phyloP scores from a whole-genome alignment of 495 filamentous ascomycete species.

The Annulohypoxylon maeteangense region DNA sequence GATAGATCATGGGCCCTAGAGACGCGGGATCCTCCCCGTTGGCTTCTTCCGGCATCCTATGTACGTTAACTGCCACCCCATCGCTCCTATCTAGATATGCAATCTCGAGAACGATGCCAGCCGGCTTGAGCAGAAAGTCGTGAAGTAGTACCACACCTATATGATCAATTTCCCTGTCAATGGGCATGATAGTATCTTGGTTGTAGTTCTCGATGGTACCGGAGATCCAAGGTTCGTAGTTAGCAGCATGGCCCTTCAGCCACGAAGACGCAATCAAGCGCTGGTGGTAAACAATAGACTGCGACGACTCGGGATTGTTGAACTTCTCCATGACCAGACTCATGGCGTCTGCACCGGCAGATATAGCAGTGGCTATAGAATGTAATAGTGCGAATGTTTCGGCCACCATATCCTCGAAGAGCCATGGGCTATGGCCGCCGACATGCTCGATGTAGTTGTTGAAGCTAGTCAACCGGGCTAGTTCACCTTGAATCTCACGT shows the following conservation, averaged over 20 bases:
- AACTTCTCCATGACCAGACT: constrained; percentile 75
- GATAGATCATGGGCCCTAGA: constrained; percentile 60
- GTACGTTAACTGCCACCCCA: constrained; percentile 80
- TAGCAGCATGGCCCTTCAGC: constrained; percentile 77
- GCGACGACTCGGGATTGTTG: constrained; percentile 73
- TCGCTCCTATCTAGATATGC: constrained; percentile 91
- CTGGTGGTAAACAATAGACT: constrained; percentile 73
- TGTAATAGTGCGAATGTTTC: constrained; percentile 74
- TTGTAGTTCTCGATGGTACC: constrained; percentile 76
- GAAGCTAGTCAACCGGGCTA: constrained; percentile 74
- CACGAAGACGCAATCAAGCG: constrained; percentile 87
- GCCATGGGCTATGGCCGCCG: constrained; percentile 71
- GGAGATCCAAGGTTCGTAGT: constrained; percentile 76
- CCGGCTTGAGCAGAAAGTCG: constrained; percentile 82
- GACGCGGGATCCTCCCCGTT: constrained; percentile 57
- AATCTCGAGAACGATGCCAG: constrained; percentile 83
- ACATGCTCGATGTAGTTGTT: constrained; percentile 71
- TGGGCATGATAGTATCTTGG: constrained; percentile 73
- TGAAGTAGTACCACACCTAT: constrained; percentile 80
- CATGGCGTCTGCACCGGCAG: constrained; percentile 65
- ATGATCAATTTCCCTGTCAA: constrained; percentile 87
- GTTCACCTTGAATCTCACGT: constrained; percentile 72
- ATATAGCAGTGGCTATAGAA: constrained; percentile 65
- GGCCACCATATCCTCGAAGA: constrained; percentile 87
- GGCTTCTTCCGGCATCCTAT: constrained; percentile 71